Percentiles rank a stretch among this genome's conserved stretches.
These are phyloP conservation scores for Boletus speciosus DNA, from an alignment of 768 basidiomycete species.

Conservation along the genomic window DNA sequence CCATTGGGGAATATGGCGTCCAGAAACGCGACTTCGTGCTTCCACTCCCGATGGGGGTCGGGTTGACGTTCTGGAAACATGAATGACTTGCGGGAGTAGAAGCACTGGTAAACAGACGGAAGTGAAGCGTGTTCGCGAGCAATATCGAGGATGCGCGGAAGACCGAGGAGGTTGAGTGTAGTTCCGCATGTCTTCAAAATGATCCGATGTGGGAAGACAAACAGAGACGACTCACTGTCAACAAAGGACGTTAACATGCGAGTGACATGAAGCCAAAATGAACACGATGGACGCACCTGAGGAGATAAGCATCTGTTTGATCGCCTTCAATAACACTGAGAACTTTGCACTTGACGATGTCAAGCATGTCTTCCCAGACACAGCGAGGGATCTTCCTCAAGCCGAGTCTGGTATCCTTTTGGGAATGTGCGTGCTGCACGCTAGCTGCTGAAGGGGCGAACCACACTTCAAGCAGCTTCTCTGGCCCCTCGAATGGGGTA, in stretches of 20 bases:
- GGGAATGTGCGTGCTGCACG: constrained; percentile 44
- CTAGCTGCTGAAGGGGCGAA: constrained; percentile 76
- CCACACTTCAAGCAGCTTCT: constrained; percentile 97
- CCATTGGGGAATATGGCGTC: constrained; percentile 87
- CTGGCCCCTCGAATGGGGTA: constrained; percentile 85
- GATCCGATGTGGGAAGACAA: constrained; percentile 90
- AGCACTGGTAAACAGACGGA: constrained; percentile 78
- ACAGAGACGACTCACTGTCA: constrained; percentile 93
- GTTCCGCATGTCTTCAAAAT: constrained; percentile 99
- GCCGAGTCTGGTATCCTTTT: constrained; percentile 52
- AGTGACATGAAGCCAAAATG: constrained; percentile 5
- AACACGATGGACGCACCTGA: constrained; percentile 61
- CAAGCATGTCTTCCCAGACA: constrained; percentile 96
- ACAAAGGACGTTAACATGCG: constrained; percentile 11
- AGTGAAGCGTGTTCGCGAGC: constrained; percentile 68
- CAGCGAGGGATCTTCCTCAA: constrained; percentile 70
- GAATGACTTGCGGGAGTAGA: constrained; percentile 98
- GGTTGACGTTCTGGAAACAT: constrained; percentile 97
- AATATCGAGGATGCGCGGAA: constrained; percentile 93
- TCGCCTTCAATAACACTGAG: constrained; percentile 83
- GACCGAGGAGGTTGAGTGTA: constrained; percentile 92
- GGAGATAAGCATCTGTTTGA: constrained; percentile 93
- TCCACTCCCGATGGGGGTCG: constrained; percentile 93
- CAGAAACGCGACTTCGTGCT: constrained; percentile 85
- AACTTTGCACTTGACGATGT: constrained; percentile 94